Percentiles rank a stretch among this genome's conserved stretches.
phyloP scores from a whole-genome alignment of 768 basidiomycete genomes.

The Naganishia vaughanmartiniae region DNA sequence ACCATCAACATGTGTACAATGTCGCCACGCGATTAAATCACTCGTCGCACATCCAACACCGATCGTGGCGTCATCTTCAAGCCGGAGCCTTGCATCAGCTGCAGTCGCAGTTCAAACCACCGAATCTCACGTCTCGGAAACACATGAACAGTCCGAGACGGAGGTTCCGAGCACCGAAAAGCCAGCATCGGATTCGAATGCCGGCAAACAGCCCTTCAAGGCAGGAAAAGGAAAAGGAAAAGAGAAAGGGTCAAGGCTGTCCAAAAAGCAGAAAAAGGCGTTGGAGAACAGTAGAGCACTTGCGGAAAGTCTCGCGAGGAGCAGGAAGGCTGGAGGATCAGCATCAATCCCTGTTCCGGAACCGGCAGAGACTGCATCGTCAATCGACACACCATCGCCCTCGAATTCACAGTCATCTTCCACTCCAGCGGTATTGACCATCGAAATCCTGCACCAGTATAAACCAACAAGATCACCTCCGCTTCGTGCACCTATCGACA shows the following conservation, averaged over 20 bases:
- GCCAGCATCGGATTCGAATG: not conserved
- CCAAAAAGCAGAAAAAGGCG: conserved; percentile 14
- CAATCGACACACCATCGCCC: not conserved
- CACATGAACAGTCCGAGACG: not conserved
- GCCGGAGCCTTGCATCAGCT: not conserved
- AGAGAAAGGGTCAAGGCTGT: not conserved
- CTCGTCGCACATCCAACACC: not conserved
- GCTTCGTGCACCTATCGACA: conserved; percentile 2
- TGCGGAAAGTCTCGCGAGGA: not conserved
- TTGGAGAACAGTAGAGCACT: not conserved
- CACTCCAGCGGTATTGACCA: not conserved
- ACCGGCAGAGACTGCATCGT: not conserved
- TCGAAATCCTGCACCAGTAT: conserved; percentile 1
- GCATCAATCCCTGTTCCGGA: too few species aligned
- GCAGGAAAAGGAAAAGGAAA: conserved; percentile 6
- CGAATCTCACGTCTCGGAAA: not conserved
- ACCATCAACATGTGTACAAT: not conserved
- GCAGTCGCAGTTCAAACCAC: not conserved
- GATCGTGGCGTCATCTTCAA: conserved; percentile 4
- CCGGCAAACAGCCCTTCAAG: not conserved
- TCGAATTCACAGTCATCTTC: not conserved
- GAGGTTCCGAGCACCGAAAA: not conserved
- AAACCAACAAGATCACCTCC: conserved; percentile 1
- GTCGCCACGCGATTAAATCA: not conserved
- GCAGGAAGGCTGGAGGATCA: not conserved